Percentiles rank a stretch among this genome's conserved stretches.
Conservation (phyloP, 768 basidiomycete genomes). For the Gloeostereum incarnatum region DNA sequence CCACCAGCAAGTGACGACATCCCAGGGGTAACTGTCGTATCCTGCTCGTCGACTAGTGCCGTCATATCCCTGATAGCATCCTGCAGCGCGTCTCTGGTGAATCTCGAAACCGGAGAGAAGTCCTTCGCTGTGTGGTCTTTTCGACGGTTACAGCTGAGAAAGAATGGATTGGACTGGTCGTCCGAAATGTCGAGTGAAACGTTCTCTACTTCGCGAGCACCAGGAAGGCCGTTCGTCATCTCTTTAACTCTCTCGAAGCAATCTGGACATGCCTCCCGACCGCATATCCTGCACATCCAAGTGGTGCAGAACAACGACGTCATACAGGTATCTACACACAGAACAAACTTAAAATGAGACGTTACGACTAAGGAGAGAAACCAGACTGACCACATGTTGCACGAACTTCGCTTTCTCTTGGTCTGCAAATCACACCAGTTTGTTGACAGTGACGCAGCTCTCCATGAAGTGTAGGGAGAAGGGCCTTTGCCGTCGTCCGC, state of each 20-base stretch:
- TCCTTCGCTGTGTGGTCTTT: constrained; percentile 59
- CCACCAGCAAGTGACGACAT: no score
- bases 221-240: constrained; percentile 44
- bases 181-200: constrained; percentile 47
- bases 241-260: constrained; percentile 68
- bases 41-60: no score
- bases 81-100: constrained; percentile 53
- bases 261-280: constrained; percentile 81
- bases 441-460: constrained; percentile 55
- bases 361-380: neutral
- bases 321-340: constrained; percentile 77
- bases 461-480: constrained; percentile 55
- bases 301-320: constrained; percentile 86
- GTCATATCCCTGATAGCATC: constrained; percentile 65
- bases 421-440: constrained; percentile 56
- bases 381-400: constrained; percentile 68
- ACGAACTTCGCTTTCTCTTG: constrained; percentile 74
- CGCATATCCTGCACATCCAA: constrained; percentile 89
- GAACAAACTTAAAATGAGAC: constrained; percentile 3
- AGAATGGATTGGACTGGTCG: constrained; percentile 64
- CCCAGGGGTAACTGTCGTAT: no score
- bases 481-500: constrained; percentile 58
- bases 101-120: constrained; percentile 78
- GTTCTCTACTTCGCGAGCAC: constrained; percentile 36
- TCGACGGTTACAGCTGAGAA: constrained; percentile 61